Evolutionary conservation across 768 basidiomycete species (phyloP).

Genomic region (Suillus ampliporus): DNA sequence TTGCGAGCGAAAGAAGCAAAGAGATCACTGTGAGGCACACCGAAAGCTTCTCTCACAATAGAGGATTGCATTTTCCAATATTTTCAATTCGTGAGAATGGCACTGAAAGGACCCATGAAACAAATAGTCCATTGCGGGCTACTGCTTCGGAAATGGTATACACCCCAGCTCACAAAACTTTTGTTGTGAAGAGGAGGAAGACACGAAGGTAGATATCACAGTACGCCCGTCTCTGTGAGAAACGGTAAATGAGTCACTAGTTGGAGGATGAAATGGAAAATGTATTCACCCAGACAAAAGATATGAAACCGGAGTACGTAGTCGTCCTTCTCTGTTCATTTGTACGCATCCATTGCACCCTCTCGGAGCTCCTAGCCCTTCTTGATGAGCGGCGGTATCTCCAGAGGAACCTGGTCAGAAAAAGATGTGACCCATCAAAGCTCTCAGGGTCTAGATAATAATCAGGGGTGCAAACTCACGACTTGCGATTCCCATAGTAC

Average conservation of each 20-base stretch:
- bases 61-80: no score
- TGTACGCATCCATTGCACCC: slow-evolving; percentile 62
- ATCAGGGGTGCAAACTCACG: slow-evolving; percentile 50
- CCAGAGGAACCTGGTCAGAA: slow-evolving; percentile 74
- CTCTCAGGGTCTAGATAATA: no score
- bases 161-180: no score
- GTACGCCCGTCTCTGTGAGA: not conserved
- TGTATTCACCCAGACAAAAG: slow-evolving; percentile 93
- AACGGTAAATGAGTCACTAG: no score
- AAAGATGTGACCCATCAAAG: no score
- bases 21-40: not conserved
- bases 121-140: no score
- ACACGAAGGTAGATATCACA: no score
- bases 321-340: slow-evolving; percentile 87
- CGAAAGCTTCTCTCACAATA: no score
- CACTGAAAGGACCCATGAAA: no score
- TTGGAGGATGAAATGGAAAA: slow-evolving; percentile 22
- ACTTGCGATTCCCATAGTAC: slow-evolving; percentile 91
- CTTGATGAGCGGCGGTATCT: slow-evolving; percentile 45
- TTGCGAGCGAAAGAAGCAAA: slow-evolving; percentile 39
- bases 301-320: slow-evolving; percentile 85
- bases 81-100: no score
- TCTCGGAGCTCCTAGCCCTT: slow-evolving; percentile 50
- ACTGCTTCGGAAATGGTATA: no score
- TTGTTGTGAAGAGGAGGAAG: no score